Evolutionary conservation across 345 rosid genomes (phyloP).

Genomic region (Raphanus sativus): DNA sequence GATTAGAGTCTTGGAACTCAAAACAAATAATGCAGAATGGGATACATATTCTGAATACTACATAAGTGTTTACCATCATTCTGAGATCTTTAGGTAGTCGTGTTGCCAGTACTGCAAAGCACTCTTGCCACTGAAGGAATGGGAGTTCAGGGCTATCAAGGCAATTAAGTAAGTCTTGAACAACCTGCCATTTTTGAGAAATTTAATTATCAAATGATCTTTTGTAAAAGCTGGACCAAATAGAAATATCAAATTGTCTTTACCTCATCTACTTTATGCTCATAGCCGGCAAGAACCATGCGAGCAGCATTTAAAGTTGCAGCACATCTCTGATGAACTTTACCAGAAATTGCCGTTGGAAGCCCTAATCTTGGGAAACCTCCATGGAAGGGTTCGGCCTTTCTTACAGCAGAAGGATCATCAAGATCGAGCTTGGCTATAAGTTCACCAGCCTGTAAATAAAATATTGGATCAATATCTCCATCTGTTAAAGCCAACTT

Average conservation of each 20-base stretch:
- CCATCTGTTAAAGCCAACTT: neutral
- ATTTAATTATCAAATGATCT: slow-evolving; percentile 10
- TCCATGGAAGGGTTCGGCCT: slow-evolving; percentile 95
- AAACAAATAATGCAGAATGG: slow-evolving; percentile 21
- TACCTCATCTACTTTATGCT: slow-evolving; percentile 89
- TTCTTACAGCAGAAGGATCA: slow-evolving; percentile 98
- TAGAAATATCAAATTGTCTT: slow-evolving; percentile 25
- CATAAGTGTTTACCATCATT: slow-evolving; percentile 53
- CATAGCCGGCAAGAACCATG: slow-evolving; percentile 98
- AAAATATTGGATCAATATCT: slow-evolving; percentile 25
- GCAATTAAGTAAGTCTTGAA: slow-evolving; percentile 79
- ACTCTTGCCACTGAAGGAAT: slow-evolving; percentile 99
- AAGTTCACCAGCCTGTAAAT: slow-evolving; percentile 91
- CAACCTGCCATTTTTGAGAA: slow-evolving; percentile 62
- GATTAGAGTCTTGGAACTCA: slow-evolving; percentile 10
- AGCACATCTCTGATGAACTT: slow-evolving; percentile 98
- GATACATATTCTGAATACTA: slow-evolving; percentile 3
- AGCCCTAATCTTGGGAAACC: slow-evolving; percentile 85
- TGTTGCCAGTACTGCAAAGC: slow-evolving; percentile 84
- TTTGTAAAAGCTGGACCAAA: slow-evolving; percentile 2
- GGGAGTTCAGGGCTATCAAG: slow-evolving; percentile 98
- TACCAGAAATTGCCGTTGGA: slow-evolving; percentile 93
- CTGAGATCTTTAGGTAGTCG: slow-evolving; percentile 94
- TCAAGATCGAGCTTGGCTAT: slow-evolving; percentile 94
- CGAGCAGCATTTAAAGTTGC: slow-evolving; percentile 90